Conservation (phyloP, 2,329 filamentous ascomycete species). For the Microthyrium microscopicum region DNA sequence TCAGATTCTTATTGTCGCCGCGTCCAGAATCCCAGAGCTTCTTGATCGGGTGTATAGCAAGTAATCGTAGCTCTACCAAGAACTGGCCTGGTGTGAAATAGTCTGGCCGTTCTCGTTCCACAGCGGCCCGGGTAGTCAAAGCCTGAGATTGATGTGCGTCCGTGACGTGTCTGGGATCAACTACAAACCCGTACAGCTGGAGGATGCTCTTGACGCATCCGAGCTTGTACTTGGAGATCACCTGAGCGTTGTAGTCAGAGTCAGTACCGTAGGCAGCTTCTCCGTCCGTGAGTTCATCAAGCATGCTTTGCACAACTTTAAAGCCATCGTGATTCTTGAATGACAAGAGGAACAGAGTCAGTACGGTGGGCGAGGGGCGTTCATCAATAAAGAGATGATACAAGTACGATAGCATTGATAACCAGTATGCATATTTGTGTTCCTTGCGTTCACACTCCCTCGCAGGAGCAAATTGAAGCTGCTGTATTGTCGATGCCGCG, state of each 20-base stretch:
- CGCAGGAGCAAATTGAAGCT: conserved; percentile 38
- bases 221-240: conserved; percentile 30
- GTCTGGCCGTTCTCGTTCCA: conserved; percentile 39
- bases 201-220: conserved; percentile 67
- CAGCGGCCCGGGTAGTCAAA: conserved; percentile 34
- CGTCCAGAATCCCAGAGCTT: conserved; percentile 72
- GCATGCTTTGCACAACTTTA: conserved; percentile 50
- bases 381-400: conserved; percentile 63
- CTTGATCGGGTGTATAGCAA: conserved; percentile 58
- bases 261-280: conserved; percentile 36
- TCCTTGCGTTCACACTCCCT: conserved; percentile 35
- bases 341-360: conserved; percentile 64
- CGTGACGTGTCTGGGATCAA: conserved; percentile 61
- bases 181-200: conserved; percentile 60
- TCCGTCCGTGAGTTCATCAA: too few relatives aligned
- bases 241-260: conserved; percentile 24
- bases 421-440: conserved; percentile 60
- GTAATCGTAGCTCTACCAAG: conserved; percentile 68
- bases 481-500: conserved; percentile 50
- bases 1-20: conserved; percentile 65
- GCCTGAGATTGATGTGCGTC: conserved; percentile 52
- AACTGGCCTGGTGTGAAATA: conserved; percentile 58
- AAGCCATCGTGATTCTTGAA: conserved; percentile 75
- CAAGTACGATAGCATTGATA: conserved; percentile 61
- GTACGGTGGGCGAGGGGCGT: conserved; percentile 17